Evolutionary conservation across 176 grass and related monocot genomes (phyloP), one percentile per base, ranked within the genome.

Genomic region (Saccharum officinarum): DNA sequence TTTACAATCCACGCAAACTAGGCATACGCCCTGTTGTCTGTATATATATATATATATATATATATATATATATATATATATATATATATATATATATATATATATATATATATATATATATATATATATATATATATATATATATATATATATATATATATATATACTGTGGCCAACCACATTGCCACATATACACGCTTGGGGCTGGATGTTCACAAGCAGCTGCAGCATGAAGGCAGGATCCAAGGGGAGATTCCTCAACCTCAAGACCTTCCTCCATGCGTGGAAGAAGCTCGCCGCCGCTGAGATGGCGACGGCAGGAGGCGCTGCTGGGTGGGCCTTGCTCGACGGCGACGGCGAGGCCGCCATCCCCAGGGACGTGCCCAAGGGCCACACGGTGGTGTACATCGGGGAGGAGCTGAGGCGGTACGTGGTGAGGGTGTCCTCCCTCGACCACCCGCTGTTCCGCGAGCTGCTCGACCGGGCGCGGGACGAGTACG

Each of bases 301-400:
- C 18, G 69, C 82, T 20, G 45, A 89, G 66, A 75, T 39, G 8
- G 33, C 34, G 9, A 8, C 15, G 7, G 49, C 36, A 61, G 59
- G 82, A 41, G 66, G 79, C 33, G 61, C 23, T 10, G 40, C 18
- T 14, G 50, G 82, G 26, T 92, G 87, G 83, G 65, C 55, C 4
- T 87, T 49, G 30, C 69, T 89, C 61, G 66, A 47, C 47, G 38
- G 9, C 23, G 28, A 0, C 23, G 57, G 5, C 5, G 79, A 14
- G 5, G 85, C 22, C 20, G 65, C 33, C 63, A 80, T 97, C 81
- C 95, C 95, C 38, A 62, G 84, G 40, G 95, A 97, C 69, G 95
- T 97, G 77, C 95, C 95, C 33, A 86, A 71, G 79, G 92, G 95
- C 20, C 92, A 94, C 88, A 91, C 86, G 88, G 95, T 92, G 85